phyloP scores from a whole-genome alignment of 2,329 filamentous ascomycete genomes.

The Xylariales sp. region DNA sequence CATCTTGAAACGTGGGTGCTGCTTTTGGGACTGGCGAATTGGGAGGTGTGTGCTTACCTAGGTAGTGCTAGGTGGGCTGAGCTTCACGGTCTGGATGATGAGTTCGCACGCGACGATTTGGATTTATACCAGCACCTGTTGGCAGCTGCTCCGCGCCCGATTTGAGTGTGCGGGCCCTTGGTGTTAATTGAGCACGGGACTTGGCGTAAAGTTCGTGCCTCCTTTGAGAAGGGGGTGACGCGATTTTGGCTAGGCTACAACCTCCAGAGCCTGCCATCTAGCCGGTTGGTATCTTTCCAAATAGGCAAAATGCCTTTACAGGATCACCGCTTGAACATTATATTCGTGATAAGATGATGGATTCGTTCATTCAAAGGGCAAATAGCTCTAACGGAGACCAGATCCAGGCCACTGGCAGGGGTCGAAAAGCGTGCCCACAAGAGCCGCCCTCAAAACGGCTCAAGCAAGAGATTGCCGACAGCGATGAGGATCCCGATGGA shows the following conservation, averaged over 20 bases:
- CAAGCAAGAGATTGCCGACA: slow-evolving; percentile 24
- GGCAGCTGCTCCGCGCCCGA: no score
- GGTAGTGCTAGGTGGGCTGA: no score
- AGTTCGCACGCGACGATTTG: no score
- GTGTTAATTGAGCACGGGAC: background rate
- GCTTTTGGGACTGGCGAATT: background rate
- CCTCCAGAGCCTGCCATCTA: no score
- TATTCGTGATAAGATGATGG: slow-evolving; percentile 15
- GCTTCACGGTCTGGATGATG: no score
- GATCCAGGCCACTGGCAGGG: no score
- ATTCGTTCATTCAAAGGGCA: slow-evolving; percentile 22
- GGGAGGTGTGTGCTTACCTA: background rate
- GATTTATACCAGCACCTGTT: no score
- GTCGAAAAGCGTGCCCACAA: background rate
- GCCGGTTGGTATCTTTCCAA: background rate
- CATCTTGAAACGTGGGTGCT: background rate
- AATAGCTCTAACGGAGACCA: no score
- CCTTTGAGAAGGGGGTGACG: background rate
- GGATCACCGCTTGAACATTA: background rate
- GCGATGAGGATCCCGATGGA: slow-evolving; percentile 29
- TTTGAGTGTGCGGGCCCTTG: no score
- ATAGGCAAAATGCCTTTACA: background rate
- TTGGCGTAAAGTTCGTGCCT: background rate
- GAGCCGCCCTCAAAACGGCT: slow-evolving; percentile 29
- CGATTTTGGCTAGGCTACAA: slow-evolving; percentile 5